Base-by-base conservation (phyloP, 2,329 filamentous ascomycete species). In the Rhynchosporium agropyri region DNA sequence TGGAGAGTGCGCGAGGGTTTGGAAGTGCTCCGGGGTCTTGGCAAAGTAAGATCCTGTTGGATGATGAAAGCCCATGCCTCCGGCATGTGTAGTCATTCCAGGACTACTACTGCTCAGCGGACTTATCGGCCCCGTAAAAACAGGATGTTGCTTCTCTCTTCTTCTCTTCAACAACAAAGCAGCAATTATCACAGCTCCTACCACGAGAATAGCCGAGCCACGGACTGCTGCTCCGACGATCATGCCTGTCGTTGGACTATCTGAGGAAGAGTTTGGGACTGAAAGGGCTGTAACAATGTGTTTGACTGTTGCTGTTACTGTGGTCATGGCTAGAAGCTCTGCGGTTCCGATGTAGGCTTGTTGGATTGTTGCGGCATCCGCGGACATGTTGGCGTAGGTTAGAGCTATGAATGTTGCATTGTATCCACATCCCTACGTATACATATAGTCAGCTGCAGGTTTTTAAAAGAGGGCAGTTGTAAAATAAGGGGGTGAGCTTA, bases 271-370 rank as follows among this genome's bases (percentile, higher is more conserved):
- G 15, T 20, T 38, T 33, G 48, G 29, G 6, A 49, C 12, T 20
- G 20, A 20, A 20, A 20, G 20, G 7, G 58, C 48, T 2, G 48
- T 40, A 6, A 53, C 38, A 13, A 48, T 53, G 33, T 28, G 15
- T 7, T 29, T 40, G 8, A 48, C 38, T 43, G 57, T 63, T 42
- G 51, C 50, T 10, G 58, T 63, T 2, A 51, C 29, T 3, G 58
- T 60, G 9, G 58, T 60, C 33, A 60, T 54, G 49, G 58, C 58
- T 13, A 60, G 29, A 4, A 63, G 45, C n/a, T 63, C 62, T 20
- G 56, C 55, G 1, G 46, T 62, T n/a, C 63, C 63, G 12, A 62
- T 65, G 26, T 53, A 65, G 4, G 51, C 56, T 50, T 62, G 55
- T 42, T 58, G 50, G 8, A 63, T 60, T 4, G 56, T 65, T 38